Base-by-base conservation (phyloP, 2,329 filamentous ascomycete species). In the Penicillium fuscoglaucum region DNA sequence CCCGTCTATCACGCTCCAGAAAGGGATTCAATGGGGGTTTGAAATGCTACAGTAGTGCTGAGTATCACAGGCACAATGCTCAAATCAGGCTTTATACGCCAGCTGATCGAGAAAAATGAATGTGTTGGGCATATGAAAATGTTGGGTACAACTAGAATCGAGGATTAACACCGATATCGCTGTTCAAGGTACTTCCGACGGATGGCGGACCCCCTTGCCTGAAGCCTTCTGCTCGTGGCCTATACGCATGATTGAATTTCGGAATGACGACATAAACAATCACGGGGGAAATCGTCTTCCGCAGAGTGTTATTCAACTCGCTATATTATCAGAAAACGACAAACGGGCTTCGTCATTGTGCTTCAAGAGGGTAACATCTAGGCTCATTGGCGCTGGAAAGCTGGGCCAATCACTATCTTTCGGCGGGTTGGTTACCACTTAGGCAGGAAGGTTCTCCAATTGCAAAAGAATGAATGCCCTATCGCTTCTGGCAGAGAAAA, bases 1-100 rank as follows among this genome's bases (percentile, higher is more conserved):
- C 6, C 48, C 7, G 4, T 31, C 24, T 15, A 39, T 52, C 37
- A 40, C n/a, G 28, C 10, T 41, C 31, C 8, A 24, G 17, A 39
- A 13, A 24, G 12, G 15, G n/a, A 37, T 6, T 28, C 29, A 47
- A 53, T 37, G 1, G 8, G 21, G 17, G 4, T 1, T 33, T 39
- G 15, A 50, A 24, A 55, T 55, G 53, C 29, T 44, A 55, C 53
- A 51, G 53, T 55, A 19, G 53, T 35, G 44, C 26, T 28, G 28
- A 33, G 26, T 43, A 29, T 33, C 6, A 29, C 39, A 21, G 19
- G 6, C 19, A 12, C 10, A 9, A 52, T n/a, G 5, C 28, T n/a
- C 39, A 26, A 33, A 26, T 31, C 19, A 6, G 19, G 15, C 28
- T 52, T n/a, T 13, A 26, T 24, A 37, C 13, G 13, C 37, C 37